Conservation (phyloP, 1,139 yeast species). For the Candida dubliniensis region DNA sequence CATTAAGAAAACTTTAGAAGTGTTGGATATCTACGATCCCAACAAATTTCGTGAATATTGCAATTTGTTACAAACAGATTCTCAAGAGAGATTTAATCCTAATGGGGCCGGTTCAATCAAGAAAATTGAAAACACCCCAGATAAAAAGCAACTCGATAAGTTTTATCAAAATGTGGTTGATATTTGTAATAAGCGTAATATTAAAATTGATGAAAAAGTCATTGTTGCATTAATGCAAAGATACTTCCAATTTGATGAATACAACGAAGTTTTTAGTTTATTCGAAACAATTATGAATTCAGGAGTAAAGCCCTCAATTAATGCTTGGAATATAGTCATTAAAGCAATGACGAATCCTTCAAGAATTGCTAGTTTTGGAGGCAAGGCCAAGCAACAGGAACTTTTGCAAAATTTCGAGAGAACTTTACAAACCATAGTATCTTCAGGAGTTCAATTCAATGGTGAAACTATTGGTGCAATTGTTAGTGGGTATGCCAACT, state of each 20-base stretch:
- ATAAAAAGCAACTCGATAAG: constrained; percentile 20
- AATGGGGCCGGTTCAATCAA: constrained; percentile 28
- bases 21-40: constrained; percentile 11
- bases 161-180: constrained; percentile 27
- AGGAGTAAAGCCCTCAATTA: constrained; percentile 29
- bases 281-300: constrained; percentile 34
- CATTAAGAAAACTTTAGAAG: constrained; percentile 19
- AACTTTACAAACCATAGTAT: constrained; percentile 30
- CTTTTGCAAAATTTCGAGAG: constrained; percentile 26
- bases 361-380: constrained; percentile 15
- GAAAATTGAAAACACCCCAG: constrained; percentile 26
- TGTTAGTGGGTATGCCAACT: constrained; percentile 38
- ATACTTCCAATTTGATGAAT: constrained; percentile 29
- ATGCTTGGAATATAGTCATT: constrained; percentile 40
- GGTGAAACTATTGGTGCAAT: constrained; percentile 33
- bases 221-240: constrained; percentile 37
- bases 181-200: constrained; percentile 24
- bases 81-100: constrained; percentile 30
- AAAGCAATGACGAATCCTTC: constrained; percentile 38
- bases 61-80: constrained; percentile 1
- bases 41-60: constrained; percentile 7
- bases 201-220: constrained; percentile 30
- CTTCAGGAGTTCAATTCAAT: constrained; percentile 23
- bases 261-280: constrained; percentile 33
- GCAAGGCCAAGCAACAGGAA: constrained; percentile 17